phyloP scores from a whole-genome alignment of 805 yeast species.

The Yarrowia sp. region DNA sequence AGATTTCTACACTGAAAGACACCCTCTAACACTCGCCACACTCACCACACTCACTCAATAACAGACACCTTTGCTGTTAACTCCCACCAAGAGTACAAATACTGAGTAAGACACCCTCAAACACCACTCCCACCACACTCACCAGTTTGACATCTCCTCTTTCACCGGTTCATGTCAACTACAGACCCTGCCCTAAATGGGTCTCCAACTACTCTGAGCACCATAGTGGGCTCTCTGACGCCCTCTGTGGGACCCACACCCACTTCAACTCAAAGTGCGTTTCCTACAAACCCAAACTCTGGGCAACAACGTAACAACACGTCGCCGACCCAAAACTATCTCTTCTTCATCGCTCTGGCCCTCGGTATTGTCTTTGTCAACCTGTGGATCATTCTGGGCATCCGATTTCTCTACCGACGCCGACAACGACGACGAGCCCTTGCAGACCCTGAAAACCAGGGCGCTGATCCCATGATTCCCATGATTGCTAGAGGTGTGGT shows the following conservation, averaged over 20 bases:
- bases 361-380: constrained; percentile 50
- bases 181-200: too few species aligned
- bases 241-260: neutral
- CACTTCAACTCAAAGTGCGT: constrained; percentile 10
- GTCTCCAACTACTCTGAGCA: neutral
- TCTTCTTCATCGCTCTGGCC: constrained; percentile 51
- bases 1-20: too few species aligned
- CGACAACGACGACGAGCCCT: constrained; percentile 44
- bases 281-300: constrained; percentile 34
- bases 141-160: neutral
- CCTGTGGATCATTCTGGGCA: constrained; percentile 50
- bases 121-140: neutral
- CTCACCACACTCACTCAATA: too few species aligned
- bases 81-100: too few species aligned
- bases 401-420: constrained; percentile 48
- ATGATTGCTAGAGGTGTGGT: constrained; percentile 41
- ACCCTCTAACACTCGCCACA: too few species aligned
- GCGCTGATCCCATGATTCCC: constrained; percentile 41
- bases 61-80: too few species aligned
- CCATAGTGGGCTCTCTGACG: neutral
- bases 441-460: constrained; percentile 35
- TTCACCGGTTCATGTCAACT: too few species aligned
- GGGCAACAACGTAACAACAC: constrained; percentile 14
- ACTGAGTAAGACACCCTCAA: too few species aligned
- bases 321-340: constrained; percentile 21